phyloP scores from a whole-genome alignment of 768 basidiomycete species.

The Suillus discolor region DNA sequence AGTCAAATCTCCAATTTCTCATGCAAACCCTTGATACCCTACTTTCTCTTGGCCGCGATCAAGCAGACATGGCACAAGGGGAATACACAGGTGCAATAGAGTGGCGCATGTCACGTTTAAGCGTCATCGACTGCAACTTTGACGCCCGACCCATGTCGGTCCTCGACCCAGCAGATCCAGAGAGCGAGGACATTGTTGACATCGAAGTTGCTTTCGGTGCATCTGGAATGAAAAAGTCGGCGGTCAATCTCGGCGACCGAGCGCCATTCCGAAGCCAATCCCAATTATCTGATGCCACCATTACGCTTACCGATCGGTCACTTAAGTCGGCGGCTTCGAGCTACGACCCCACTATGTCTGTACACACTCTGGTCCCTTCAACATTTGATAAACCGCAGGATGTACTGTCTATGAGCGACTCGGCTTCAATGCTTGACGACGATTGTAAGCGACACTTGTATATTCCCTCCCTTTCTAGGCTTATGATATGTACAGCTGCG shows the following conservation, averaged over 20 bases:
- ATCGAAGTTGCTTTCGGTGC: conserved; percentile 54
- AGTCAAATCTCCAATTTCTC: conserved; percentile 56
- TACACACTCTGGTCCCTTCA: conserved; percentile 26
- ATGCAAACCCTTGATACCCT: conserved; percentile 65
- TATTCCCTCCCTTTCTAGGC: background rate
- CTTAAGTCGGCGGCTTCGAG: conserved; percentile 22
- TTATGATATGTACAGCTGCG: conserved; percentile 22
- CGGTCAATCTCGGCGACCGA: conserved; percentile 22
- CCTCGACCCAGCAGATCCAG: conserved; percentile 41
- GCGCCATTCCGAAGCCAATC: conserved; percentile 34
- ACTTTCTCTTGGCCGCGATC: conserved; percentile 66
- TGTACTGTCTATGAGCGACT: conserved; percentile 21
- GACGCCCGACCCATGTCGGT: conserved; percentile 44
- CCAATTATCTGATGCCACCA: conserved; percentile 37
- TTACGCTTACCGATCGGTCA: conserved; percentile 32
- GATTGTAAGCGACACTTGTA: conserved; percentile 24
- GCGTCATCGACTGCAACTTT: conserved; percentile 56
- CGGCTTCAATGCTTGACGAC: conserved; percentile 23
- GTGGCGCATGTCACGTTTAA: conserved; percentile 74
- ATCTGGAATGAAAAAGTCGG: conserved; percentile 36
- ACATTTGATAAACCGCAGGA: conserved; percentile 22
- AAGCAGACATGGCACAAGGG: conserved; percentile 66
- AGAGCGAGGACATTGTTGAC: conserved; percentile 57
- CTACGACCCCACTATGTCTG: conserved; percentile 26
- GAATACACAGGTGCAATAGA: conserved; percentile 79